Conservation (phyloP, 148 eudicot genomes). For the Camellia japonica region DNA sequence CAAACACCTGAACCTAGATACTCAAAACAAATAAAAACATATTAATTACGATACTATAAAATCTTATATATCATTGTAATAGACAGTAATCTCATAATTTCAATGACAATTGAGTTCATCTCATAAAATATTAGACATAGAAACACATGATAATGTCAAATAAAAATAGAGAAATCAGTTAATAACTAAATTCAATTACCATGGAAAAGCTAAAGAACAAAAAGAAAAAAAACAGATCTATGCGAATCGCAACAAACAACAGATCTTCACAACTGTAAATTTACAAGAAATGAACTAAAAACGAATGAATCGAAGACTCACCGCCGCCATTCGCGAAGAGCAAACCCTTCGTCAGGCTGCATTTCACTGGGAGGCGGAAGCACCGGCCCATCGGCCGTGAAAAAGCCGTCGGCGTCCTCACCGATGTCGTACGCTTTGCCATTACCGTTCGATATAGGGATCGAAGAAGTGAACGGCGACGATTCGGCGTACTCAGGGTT, state of each 20-base stretch:
- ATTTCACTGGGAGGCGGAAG: slow-evolving; percentile 82
- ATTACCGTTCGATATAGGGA: slow-evolving; percentile 62
- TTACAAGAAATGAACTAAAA: slow-evolving; percentile 3
- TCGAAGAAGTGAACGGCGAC: slow-evolving; percentile 40
- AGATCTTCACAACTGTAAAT: slow-evolving; percentile 11
- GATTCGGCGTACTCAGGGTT: slow-evolving; percentile 36
- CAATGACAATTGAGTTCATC: too few species aligned
- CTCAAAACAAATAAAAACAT: background rate
- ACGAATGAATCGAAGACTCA: slow-evolving; percentile 21
- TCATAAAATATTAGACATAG: too few species aligned
- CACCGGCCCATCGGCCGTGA: slow-evolving; percentile 78
- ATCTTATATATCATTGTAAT: background rate
- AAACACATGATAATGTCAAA: background rate
- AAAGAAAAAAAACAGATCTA: slow-evolving; percentile 7
- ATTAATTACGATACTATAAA: background rate
- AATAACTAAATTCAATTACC: background rate
- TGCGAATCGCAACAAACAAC: background rate
- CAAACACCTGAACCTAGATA: background rate
- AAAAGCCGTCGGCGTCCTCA: slow-evolving; percentile 62
- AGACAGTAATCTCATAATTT: too few species aligned
- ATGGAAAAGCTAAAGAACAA: background rate
- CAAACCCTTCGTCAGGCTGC: slow-evolving; percentile 67
- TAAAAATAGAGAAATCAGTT: background rate
- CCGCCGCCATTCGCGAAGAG: slow-evolving; percentile 97
- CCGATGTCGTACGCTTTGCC: slow-evolving; percentile 56